Evolutionary conservation across 768 basidiomycete species (phyloP), one percentile per base, ranked within the genome.

Genomic region (Kwoniella sp.): DNA sequence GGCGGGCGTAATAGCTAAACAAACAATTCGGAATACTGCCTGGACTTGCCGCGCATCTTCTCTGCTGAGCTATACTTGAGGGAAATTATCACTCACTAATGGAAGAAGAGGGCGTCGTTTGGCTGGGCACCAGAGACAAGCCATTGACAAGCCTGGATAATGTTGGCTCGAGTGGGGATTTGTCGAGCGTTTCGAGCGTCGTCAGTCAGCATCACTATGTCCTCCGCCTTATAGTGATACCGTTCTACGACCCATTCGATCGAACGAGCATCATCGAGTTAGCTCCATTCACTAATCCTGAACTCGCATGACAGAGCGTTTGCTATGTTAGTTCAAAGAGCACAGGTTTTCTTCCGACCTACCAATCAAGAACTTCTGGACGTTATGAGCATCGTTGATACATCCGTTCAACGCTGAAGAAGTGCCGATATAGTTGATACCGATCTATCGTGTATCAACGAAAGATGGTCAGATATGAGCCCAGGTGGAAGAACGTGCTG

Each of bases 61-160:
- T n/a, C n/a, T n/a, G n/a, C n/a, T n/a, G n/a, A n/a, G n/a, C n/a
- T n/a, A n/a, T n/a, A n/a, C 29, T 12, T 30, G 7, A 26, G 26
- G 46, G 26, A 6, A 33, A 22, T 26, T 5, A 19, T 10, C 1
- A 70, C 75, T 64, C 27, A 79, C 70, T 79, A 79, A 55, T 79
- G 78, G 74, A 79, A 79, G 71, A 80, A 79, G 37, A 80, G 55
- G 0, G 73, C 65, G 59, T 80, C 80, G 54, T 81, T 88, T 1
- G 90, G 86, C 19, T 82, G 81, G 13, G 94, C 92, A 65, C 84
- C 88, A 17, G 79, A 81, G 19, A 93, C 90, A n/a, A 99, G 87
- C 94, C 93, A 97, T 63, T 86, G 84, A 91, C 95, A 94, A 4
- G 89, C 92, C 49, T 84, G 80, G 21, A 91, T 73, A 86, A 99